Percentiles rank a stretch among this genome's conserved stretches.
Evolutionary conservation across 768 basidiomycete genomes (phyloP).

Genomic region (Lentinula edodes): DNA sequence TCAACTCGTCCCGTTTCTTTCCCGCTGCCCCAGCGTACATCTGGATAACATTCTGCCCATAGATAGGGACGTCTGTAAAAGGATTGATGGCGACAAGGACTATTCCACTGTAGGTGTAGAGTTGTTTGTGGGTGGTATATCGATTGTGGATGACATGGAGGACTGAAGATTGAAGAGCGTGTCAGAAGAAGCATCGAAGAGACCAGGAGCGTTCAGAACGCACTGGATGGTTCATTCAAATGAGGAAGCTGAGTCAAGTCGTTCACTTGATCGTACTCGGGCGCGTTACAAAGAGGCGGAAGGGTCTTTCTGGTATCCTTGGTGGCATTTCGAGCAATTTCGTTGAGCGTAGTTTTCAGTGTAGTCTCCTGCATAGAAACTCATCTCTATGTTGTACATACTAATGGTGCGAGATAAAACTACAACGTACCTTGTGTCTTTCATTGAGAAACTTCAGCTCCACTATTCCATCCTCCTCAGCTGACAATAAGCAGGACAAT

Average conservation of each 20-base stretch:
- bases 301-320: conserved; percentile 24
- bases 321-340: background rate
- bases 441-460: background rate
- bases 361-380: background rate
- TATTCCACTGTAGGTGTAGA: conserved; percentile 98
- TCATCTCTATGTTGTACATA: background rate
- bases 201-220: conserved; percentile 42
- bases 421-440: background rate
- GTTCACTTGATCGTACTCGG: conserved; percentile 91
- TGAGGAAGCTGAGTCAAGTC: conserved; percentile 97
- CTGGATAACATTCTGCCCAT: conserved; percentile 95
- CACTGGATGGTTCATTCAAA: conserved; percentile 87
- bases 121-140: conserved; percentile 85
- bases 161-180: conserved; percentile 39
- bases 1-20: conserved; percentile 58
- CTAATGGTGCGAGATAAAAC: background rate
- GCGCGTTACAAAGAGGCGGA: conserved; percentile 94
- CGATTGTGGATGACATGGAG: conserved; percentile 95
- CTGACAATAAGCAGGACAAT: background rate
- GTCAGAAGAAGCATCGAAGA: background rate
- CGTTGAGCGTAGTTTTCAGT: background rate
- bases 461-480: background rate
- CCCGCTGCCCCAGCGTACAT: conserved; percentile 58
- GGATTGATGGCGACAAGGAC: conserved; percentile 99
- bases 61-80: conserved; percentile 94